phyloP scores from a whole-genome alignment of 2,329 filamentous ascomycete species.

The Calonectria leucothoes region DNA sequence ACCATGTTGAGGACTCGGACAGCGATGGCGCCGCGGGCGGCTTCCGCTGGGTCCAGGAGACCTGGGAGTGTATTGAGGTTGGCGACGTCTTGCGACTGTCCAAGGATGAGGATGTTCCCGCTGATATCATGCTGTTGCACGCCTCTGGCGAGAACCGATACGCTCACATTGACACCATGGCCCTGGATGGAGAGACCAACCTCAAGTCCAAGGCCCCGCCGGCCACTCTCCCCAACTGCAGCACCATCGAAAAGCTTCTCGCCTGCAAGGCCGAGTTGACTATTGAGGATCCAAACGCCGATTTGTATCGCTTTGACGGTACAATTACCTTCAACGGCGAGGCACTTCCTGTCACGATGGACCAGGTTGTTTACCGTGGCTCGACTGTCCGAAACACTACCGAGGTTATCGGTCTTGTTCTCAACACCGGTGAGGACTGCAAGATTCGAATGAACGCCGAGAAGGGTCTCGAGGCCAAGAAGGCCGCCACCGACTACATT shows the following conservation, averaged over 20 bases:
- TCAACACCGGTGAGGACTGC: constrained; percentile 92
- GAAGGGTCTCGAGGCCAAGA: constrained; percentile 87
- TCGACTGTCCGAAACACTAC: constrained; percentile 86
- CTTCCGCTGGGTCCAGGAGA: constrained; percentile 62
- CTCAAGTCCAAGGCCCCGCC: constrained; percentile 81
- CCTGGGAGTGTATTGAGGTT: constrained; percentile 61
- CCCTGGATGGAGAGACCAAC: constrained; percentile 84
- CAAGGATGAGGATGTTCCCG: constrained; percentile 83
- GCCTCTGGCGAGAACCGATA: constrained; percentile 81
- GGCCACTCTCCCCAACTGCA: constrained; percentile 69
- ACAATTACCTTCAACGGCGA: constrained; percentile 69
- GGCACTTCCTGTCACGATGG: constrained; percentile 78
- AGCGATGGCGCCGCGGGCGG: neutral
- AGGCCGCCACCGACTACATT: constrained; percentile 78
- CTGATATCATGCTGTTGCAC: constrained; percentile 84
- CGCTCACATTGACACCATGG: constrained; percentile 89
- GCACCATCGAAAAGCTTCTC: constrained; percentile 64
- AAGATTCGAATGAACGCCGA: constrained; percentile 95
- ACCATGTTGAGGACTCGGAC: constrained; percentile 66
- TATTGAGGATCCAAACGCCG: constrained; percentile 81
- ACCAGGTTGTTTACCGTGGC: constrained; percentile 87
- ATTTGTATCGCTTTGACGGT: constrained; percentile 82
- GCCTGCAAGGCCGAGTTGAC: constrained; percentile 71
- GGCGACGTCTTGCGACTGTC: constrained; percentile 61
- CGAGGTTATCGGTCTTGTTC: constrained; percentile 78